Base-by-base conservation (phyloP, 176 grass and related monocot species). In the Stipa capillata region DNA sequence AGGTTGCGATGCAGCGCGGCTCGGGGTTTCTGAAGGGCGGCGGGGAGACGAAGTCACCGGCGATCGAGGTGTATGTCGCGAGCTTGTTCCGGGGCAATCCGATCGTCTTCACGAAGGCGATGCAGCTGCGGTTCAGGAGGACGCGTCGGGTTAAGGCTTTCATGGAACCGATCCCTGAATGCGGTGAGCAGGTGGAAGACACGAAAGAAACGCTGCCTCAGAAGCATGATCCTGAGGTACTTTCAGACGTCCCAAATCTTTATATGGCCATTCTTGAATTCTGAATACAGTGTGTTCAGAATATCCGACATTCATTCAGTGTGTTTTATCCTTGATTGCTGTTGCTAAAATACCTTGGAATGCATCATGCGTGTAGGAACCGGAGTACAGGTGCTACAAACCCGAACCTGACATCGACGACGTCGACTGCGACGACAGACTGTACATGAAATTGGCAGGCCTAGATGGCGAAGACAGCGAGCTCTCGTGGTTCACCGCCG, bases 401-500 rank as follows among this genome's bases (percentile, higher is more conserved):
- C 86, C 87, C 3, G 89, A 86, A n/a, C 67, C 65, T 8, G 42
- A 50, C n/a, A 28, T 9, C 5, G 86, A 83, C 16, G 85, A 80
- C 7, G n/a, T n/a, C n/a, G n/a, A n/a, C n/a, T n/a, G n/a, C n/a
- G 69, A 41, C 35, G 47, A 47, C 65, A n/a, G n/a, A n/a, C 68
- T 81, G 23, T 79, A 87, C 37, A 10, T 48, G 83, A 71, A 15
- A 66, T 47, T 72, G 36, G 67, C 48, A 6, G 59, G 24, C 23
- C 69, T 74, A 34, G 55, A 64, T 0, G 89, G 50, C 4, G 87
- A 85, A 7, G 89, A 87, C 70, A 87, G 52, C 8, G 87, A 88
- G 53, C 53, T 98, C 36, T 89, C 95, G 5, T 94, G 92, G 95
- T 94, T 98, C 82, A 94, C 81, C 50, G 85, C 92, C 25, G 95